Evolutionary conservation across 306 rosid species (phyloP), one percentile per base, ranked within the genome.

Genomic region (Sindora glabra): DNA sequence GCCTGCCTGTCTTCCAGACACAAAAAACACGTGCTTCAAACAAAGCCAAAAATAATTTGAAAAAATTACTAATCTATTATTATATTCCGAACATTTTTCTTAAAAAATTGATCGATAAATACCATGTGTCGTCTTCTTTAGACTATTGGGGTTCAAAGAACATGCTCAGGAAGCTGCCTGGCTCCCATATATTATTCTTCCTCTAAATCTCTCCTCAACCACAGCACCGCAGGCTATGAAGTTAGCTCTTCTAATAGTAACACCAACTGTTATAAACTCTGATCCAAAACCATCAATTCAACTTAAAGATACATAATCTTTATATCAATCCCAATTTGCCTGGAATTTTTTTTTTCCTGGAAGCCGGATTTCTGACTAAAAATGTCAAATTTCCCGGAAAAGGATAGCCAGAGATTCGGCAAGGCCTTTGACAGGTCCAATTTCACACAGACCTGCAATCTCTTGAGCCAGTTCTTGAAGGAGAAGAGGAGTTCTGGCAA

Each of bases 391-490:
- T 50, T 76, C 13, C 47, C 62, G 6, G 67, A 70, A 38, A 14
- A 39, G 1, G 78, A 64, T 47, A 63, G 44, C 70, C 74, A 66
- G 61, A 70, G 60, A 16, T 12, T 38, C 38, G 79, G 71, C n/a
- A 74, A 70, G 81, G 70, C 67, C 2, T 62, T 70, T 66, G 92
- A 91, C 68, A 91, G 69, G 67, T 68, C 82, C 34, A 83, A 72
- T 59, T 88, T 91, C 48, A 67, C 95, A 2, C 92, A 83, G 80
- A 80, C 87, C 16, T 88, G 95, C 59, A 81, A 64, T 52, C 77
- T 85, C 5, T 29, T 91, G 65, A 81, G 92, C 69, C 84, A 77
- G 51, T 76, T 71, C 56, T 59, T 91, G 95, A 91, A 81, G 85
- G 96, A 88, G 70, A 85, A 79, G 68, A 77, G 94, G 25, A 62